Conservation (phyloP, 352 stramenopile genomes). For the Labyrinthula sp. region DNA sequence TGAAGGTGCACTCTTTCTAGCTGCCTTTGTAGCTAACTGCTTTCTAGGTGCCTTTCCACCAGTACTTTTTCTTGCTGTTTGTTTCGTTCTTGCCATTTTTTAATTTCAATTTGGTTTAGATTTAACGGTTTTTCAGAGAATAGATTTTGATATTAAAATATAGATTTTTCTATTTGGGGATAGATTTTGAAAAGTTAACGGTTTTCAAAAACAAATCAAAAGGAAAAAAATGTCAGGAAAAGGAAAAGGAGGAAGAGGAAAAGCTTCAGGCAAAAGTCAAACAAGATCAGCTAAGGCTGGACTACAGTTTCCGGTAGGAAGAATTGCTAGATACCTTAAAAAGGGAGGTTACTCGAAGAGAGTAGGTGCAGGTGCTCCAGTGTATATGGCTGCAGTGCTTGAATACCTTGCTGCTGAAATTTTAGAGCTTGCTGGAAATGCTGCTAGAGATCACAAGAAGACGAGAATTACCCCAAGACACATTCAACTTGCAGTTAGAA, state of each 20-base stretch:
- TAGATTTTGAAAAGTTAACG: too few species aligned
- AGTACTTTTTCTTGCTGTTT: constrained; percentile 66
- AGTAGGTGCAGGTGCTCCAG: constrained; percentile 50
- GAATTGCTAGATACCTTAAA: constrained; percentile 56
- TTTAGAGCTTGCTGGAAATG: constrained; percentile 38
- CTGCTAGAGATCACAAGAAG: constrained; percentile 45
- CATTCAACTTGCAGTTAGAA: constrained; percentile 56
- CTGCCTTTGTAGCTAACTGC: constrained; percentile 69
- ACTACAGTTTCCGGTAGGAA: constrained; percentile 56
- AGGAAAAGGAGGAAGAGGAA: constrained; percentile 24
- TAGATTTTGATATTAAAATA: too few species aligned
- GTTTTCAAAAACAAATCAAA: constrained; percentile 5
- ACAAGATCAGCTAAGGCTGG: constrained; percentile 31
- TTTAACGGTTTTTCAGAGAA: too few species aligned
- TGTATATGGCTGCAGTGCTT: constrained; percentile 50
- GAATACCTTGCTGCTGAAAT: constrained; percentile 45
- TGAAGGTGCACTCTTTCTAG: constrained; percentile 61
- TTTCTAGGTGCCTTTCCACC: constrained; percentile 61
- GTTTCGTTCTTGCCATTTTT: constrained; percentile 70
- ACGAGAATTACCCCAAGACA: constrained; percentile 50
- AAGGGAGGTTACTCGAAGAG: constrained; percentile 53
- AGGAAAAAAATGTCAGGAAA: constrained; percentile 27
- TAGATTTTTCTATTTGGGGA: too few species aligned
- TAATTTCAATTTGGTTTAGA: constrained; percentile 9
- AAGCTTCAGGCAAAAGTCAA: constrained; percentile 27